Base-by-base conservation (phyloP, 441 rosid species). In the Adansonia grandidieri region DNA sequence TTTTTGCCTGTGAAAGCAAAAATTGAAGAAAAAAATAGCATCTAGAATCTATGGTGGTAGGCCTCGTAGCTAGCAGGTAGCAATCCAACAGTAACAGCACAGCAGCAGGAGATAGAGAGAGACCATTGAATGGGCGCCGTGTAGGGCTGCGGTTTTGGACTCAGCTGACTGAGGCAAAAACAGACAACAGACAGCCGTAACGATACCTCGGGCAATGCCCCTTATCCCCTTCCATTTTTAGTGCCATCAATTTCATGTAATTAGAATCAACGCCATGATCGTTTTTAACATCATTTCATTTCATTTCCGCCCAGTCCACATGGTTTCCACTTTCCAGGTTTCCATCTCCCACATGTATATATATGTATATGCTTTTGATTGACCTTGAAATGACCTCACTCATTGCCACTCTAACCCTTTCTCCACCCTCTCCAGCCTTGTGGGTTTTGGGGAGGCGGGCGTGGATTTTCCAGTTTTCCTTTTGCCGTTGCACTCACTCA, bases 141-240 rank as follows among this genome's bases (percentile, higher is more conserved):
- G 56, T 32, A 77, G 69, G 69, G 76, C 76, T 44, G 80, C 75
- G 45, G 19, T 45, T 75, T 19, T n/a, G 19, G 64, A 73, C 24
- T 44, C 22, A 28, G 61, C 22, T 28, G 56, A 13, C 42, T 17
- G 17, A 20, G 50, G 61, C 45, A 71, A 71, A 22, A 44, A 56
- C 54, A 67, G 10, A 32, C 47, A 67, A 76, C 45, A 67, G 82
- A 79, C 82, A 79, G 17, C 82, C 75, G 53, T 74, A 79, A 79
- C 78, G 78, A 74, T 79, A 60, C 61, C 68, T 53, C 67, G 53
- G 8, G 22, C 51, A 64, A 71, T 64, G 51, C 73, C 54, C 70
- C 2, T n/a, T 42, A 66, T 56, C 22, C 8, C 10, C 19, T 37
- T 37, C 28, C 15, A 11, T 11, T 32, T 53, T 24, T 48, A 14